These are phyloP conservation scores for Balamuthia mandrillaris DNA, from an alignment of 208 protist genomes.

Conservation along the genomic window DNA sequence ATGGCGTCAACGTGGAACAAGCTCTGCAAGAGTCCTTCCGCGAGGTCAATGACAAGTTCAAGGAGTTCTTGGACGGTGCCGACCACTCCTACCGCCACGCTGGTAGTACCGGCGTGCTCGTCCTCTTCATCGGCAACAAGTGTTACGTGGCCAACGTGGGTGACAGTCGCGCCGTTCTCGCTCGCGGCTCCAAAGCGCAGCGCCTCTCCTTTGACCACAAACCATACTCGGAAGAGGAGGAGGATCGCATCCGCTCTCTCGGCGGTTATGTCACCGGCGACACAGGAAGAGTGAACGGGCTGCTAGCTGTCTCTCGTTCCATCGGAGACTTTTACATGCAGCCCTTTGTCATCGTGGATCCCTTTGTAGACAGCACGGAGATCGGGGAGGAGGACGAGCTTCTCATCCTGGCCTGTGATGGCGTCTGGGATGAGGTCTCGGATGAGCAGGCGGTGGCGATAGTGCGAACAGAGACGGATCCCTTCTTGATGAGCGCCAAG, in stretches of 20 bases:
- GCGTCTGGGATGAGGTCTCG: constrained; percentile 66
- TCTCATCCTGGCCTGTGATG: constrained; percentile 67
- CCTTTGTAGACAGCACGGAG: constrained; percentile 17
- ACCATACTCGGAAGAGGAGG: constrained; percentile 44
- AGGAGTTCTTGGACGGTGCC: background rate
- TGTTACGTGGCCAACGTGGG: constrained; percentile 56
- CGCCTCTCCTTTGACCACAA: constrained; percentile 60
- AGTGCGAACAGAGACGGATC: background rate
- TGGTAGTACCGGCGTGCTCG: constrained; percentile 47
- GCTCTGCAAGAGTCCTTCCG: background rate
- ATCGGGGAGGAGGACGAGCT: constrained; percentile 48
- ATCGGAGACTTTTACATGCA: constrained; percentile 65
- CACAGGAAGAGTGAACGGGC: constrained; percentile 54
- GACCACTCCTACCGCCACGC: background rate
- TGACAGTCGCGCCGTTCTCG: constrained; percentile 54
- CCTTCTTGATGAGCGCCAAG: background rate
- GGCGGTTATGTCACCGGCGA: constrained; percentile 40
- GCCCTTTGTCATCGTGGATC: constrained; percentile 58
- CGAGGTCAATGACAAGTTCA: background rate
- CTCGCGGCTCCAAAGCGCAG: background rate
- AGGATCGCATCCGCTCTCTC: background rate
- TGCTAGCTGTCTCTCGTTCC: constrained; percentile 53
- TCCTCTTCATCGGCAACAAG: constrained; percentile 17
- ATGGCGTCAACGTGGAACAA: background rate
- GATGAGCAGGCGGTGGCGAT: constrained; percentile 52